Base-by-base conservation (phyloP, 108 stramenopile species). In the Skeletonema costatum region DNA sequence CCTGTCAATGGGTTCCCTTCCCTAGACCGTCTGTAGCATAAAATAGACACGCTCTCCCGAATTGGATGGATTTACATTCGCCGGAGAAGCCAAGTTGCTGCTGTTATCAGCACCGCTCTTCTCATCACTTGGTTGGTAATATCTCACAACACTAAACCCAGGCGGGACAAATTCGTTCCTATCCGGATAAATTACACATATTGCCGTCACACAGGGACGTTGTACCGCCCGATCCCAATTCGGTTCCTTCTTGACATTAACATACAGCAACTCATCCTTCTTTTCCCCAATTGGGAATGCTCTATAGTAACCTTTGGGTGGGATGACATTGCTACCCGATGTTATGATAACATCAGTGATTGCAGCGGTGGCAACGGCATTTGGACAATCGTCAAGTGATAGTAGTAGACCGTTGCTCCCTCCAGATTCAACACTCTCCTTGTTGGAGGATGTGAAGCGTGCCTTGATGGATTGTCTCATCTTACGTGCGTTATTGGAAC, bases 211-310 rank as follows among this genome's bases (percentile, higher is more conserved):
- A 68, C 92, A 93, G 14, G 95, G 95, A 36, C 95, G 74, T 62
- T 96, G 95, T 21, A 91, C 92, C 25, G 95, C 95, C 64, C 91
- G 64, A 78, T 96, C 92, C 95, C 95, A 96, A 69, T 87, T 91
- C 4, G 84, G 82, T 78, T 96, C 95, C 62, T 96, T 96, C 60
- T 93, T 93, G 9, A 93, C 87, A 66, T 92, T 87, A 12, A 96
- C 64, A 70, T 83, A 88, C 2, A 85, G 67, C 1, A 65, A 75
- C 16, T 82, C 71, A 25, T 64, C 41, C 66, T 78, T 80, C 35
- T 75, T 65, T 39, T 76, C 76, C 41, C 67, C 73, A 13, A 86
- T 63, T 36, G 53, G 70, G 69, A 87, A 87, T n/a, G 82, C 73
- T 21, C 92, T 76, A 60, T 87, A 93, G 82, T 88, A 96, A 14